Evolutionary conservation across 441 rosid genomes (phyloP).

Genomic region (Oxalis stricta): DNA sequence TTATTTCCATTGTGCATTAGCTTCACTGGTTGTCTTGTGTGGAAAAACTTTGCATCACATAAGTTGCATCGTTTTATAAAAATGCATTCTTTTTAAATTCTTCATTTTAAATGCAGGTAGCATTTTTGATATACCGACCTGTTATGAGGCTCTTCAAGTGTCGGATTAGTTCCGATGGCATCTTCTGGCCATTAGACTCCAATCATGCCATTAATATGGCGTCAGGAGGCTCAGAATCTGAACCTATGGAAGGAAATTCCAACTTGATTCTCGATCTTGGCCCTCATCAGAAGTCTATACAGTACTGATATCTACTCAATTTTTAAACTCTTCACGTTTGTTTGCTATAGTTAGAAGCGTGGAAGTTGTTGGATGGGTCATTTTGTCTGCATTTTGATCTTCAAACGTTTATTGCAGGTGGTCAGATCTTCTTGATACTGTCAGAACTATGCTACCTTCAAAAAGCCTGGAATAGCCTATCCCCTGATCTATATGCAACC

Average conservation of each 20-base stretch:
- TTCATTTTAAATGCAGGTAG: slow-evolving; percentile 43
- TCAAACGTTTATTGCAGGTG: slow-evolving; percentile 48
- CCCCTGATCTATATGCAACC: slow-evolving; percentile 94
- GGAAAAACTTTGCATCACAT: too few species aligned
- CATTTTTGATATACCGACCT: slow-evolving; percentile 93
- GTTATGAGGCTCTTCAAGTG: slow-evolving; percentile 95
- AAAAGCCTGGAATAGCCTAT: slow-evolving; percentile 99
- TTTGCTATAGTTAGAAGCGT: too few species aligned
- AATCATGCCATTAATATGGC: slow-evolving; percentile 27
- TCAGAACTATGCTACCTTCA: slow-evolving; percentile 84
- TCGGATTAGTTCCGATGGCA: slow-evolving; percentile 42
- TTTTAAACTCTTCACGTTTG: not conserved
- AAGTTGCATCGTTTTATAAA: too few species aligned
- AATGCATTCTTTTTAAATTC: slow-evolving; percentile 6
- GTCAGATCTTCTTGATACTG: slow-evolving; percentile 86
- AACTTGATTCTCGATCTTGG: slow-evolving; percentile 61
- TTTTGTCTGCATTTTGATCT: slow-evolving; percentile 1
- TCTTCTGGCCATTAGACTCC: slow-evolving; percentile 83
- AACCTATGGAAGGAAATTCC: slow-evolving; percentile 24
- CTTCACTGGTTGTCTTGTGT: too few species aligned
- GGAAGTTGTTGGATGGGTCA: too few species aligned
- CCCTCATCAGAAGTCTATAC: slow-evolving; percentile 39
- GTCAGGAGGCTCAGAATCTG: slow-evolving; percentile 28
- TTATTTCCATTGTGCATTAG: too few species aligned
- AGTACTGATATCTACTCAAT: slow-evolving; percentile 24